Conservation (phyloP, 148 eudicot species). For the Chenopodium berlandieri region DNA sequence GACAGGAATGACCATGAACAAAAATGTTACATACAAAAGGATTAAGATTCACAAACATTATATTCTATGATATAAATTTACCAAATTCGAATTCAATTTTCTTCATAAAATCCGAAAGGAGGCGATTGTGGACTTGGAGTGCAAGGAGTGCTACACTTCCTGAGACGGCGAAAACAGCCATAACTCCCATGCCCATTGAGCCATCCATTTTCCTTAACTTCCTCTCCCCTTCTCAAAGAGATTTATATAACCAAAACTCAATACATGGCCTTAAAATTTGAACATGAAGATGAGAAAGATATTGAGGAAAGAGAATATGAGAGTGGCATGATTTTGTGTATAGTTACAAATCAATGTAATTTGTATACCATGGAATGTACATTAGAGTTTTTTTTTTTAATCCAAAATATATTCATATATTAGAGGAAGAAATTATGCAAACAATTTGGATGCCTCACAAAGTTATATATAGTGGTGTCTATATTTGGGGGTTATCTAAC, state of each 20-base stretch:
- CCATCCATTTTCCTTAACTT: slow-evolving; percentile 44
- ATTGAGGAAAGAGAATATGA: background rate
- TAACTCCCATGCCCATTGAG: slow-evolving; percentile 49
- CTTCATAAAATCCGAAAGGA: slow-evolving; percentile 77
- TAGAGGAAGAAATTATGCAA: background rate
- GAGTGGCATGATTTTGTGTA: background rate
- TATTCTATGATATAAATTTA: background rate
- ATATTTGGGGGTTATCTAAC: background rate
- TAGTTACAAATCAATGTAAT: background rate
- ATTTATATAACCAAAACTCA: background rate
- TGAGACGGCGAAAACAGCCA: slow-evolving; percentile 77
- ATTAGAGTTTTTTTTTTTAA: background rate
- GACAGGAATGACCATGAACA: too few species aligned
- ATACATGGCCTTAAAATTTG: background rate
- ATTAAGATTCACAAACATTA: background rate
- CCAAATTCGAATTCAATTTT: slow-evolving; percentile 65
- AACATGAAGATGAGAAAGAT: background rate
- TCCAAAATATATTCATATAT: background rate
- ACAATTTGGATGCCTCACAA: background rate
- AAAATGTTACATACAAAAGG: background rate
- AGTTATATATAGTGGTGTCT: background rate
- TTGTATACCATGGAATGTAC: background rate
- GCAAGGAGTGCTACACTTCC: slow-evolving; percentile 73
- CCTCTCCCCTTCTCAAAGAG: background rate
- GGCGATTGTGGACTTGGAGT: slow-evolving; percentile 59